Evolutionary conservation across 78 protist species (phyloP).

Genomic region (Tieghemostelium lacteum): DNA sequence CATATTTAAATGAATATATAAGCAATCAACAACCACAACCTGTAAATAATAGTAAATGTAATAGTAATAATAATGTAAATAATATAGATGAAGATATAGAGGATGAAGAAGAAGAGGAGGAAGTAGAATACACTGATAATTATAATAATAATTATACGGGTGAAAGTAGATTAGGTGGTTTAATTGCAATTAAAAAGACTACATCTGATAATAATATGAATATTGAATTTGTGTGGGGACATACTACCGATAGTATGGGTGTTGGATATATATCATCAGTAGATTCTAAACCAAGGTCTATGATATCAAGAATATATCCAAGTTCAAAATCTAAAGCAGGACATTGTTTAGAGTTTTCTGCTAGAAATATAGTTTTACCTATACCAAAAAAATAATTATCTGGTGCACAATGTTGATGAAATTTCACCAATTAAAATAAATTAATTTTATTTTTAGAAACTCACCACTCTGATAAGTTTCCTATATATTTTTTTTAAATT

Average conservation of each 20-base stretch:
- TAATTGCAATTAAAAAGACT: slow-evolving; percentile 53
- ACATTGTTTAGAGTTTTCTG: slow-evolving; percentile 31
- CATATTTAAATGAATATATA: slow-evolving; percentile 8
- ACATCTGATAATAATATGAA: slow-evolving; percentile 7
- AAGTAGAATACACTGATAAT: neutral
- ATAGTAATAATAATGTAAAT: neutral
- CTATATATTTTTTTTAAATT: too few species aligned
- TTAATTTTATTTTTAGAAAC: too few species aligned
- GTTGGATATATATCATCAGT: slow-evolving; percentile 66
- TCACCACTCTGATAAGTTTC: too few species aligned
- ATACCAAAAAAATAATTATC: too few species aligned
- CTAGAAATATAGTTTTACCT: neutral
- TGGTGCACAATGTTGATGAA: too few species aligned
- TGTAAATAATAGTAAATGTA: neutral
- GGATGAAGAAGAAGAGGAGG: slow-evolving; percentile 40
- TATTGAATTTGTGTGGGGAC: slow-evolving; percentile 80
- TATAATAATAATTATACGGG: slow-evolving; percentile 14
- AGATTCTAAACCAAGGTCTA: slow-evolving; percentile 20
- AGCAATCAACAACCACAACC: neutral
- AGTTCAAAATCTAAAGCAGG: neutral
- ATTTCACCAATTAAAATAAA: neutral
- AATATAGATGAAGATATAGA: neutral
- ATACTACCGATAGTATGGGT: slow-evolving; percentile 80
- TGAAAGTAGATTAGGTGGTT: slow-evolving; percentile 65
- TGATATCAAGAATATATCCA: slow-evolving; percentile 9